These are phyloP conservation scores for Lactifluus piperatus DNA, from an alignment of 768 basidiomycete genomes.

Conservation along the genomic window DNA sequence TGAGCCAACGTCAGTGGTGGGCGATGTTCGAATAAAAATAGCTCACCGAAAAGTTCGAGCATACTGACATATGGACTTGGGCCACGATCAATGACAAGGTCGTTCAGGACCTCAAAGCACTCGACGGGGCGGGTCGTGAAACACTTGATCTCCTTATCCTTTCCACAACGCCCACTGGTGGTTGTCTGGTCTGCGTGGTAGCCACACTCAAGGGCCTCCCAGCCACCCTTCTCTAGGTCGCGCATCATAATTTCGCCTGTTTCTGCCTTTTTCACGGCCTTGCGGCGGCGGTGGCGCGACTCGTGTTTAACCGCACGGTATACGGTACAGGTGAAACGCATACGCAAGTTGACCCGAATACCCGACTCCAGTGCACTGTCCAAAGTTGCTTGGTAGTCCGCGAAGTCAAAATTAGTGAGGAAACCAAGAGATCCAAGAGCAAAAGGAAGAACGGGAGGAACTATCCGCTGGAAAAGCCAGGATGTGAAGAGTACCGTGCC, in stretches of 20 bases:
- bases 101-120: conserved; percentile 93
- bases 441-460: conserved; percentile 97
- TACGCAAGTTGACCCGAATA: conserved; percentile 93
- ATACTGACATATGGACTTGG: conserved; percentile 96
- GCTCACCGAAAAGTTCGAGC: conserved; percentile 90
- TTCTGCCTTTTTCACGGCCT: conserved; percentile 86
- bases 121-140: conserved; percentile 92
- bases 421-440: conserved; percentile 96
- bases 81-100: conserved; percentile 95
- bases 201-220: conserved; percentile 92
- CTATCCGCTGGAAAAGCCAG: conserved; percentile 97
- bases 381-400: conserved; percentile 77
- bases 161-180: conserved; percentile 38
- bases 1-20: conserved; percentile 27
- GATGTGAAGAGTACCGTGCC: conserved; percentile 98
- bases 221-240: conserved; percentile 81
- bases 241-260: conserved; percentile 98
- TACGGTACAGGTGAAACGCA: conserved; percentile 99
- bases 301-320: conserved; percentile 83
- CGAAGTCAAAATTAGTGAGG: conserved; percentile 93
- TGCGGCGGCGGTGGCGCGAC: conserved; percentile 44
- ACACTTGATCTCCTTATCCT: conserved; percentile 97
- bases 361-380: conserved; percentile 84
- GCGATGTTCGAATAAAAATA: neutral
- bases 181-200: conserved; percentile 38